phyloP scores from a whole-genome alignment of 495 filamentous ascomycete genomes.

The Acidiella bohemica region DNA sequence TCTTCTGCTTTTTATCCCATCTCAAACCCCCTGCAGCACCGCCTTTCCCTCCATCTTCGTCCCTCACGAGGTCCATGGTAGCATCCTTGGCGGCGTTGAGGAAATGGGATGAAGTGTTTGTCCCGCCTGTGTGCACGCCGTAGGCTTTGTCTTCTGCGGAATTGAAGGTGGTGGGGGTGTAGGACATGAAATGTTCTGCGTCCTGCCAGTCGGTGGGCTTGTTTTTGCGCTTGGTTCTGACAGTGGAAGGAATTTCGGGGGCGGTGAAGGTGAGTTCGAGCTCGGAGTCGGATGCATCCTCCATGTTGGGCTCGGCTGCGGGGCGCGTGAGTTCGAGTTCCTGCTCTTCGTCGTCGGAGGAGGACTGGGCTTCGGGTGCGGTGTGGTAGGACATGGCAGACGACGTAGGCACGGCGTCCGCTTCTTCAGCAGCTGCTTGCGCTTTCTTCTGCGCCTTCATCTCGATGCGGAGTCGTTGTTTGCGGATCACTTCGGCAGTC shows the following conservation, averaged over 20 bases:
- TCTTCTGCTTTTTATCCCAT: slow-evolving; percentile 95
- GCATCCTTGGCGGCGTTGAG: slow-evolving; percentile 65
- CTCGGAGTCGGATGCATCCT: slow-evolving; percentile 56
- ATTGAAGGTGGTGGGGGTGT: slow-evolving; percentile 63
- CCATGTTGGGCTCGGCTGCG: slow-evolving; percentile 37
- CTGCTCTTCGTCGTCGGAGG: slow-evolving; percentile 35
- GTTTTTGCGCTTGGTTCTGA: slow-evolving; percentile 25
- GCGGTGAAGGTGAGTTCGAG: slow-evolving; percentile 73
- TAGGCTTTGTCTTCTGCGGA: slow-evolving; percentile 80
- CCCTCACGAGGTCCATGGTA: slow-evolving; percentile 79
- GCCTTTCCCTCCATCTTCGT: slow-evolving; percentile 57
- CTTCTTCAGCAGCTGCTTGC: slow-evolving; percentile 30
- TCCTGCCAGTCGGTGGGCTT: slow-evolving; percentile 49
- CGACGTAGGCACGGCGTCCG: slow-evolving; percentile 13
- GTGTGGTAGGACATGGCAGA: not conserved
- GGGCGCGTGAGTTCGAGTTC: slow-evolving; percentile 23
- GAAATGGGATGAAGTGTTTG: slow-evolving; percentile 56
- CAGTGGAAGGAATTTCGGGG: slow-evolving; percentile 17
- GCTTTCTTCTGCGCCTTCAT: slow-evolving; percentile 26
- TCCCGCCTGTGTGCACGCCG: slow-evolving; percentile 71
- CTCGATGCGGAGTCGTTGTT: slow-evolving; percentile 46
- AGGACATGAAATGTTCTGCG: slow-evolving; percentile 89
- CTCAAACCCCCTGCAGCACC: slow-evolving; percentile 56
- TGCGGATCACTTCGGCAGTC: slow-evolving; percentile 68
- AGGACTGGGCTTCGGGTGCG: not conserved